A percentile compares a stretch with the other conserved stretches of the same genome.
Conservation (phyloP, 2,329 filamentous ascomycete genomes). For the Fusarium zealandicum region DNA sequence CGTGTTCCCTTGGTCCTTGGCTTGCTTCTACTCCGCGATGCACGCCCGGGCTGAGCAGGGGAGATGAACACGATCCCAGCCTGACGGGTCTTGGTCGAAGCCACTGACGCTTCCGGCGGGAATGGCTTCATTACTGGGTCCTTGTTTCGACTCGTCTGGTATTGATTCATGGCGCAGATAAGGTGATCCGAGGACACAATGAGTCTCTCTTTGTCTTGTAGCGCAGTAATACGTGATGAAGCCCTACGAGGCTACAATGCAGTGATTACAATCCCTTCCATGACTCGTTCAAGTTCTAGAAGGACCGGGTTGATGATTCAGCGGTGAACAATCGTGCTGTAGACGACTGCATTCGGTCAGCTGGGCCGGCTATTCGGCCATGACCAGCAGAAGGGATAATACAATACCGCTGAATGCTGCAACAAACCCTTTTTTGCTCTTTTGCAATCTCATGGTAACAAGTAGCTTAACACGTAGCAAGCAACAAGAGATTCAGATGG, state of each 20-base stretch:
- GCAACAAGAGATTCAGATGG: conserved; percentile 21
- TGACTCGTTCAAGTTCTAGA: no score
- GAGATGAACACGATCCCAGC: not conserved
- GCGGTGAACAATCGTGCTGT: no score
- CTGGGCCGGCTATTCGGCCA: conserved; percentile 5
- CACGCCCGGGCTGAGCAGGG: conserved; percentile 1
- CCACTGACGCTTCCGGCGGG: not conserved
- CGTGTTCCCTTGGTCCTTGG: not conserved
- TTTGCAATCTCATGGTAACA: conserved; percentile 3
- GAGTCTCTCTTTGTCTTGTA: no score
- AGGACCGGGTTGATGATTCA: no score
- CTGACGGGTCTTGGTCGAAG: no score
- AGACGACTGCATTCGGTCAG: not conserved
- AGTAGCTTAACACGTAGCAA: no score
- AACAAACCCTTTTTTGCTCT: not conserved
- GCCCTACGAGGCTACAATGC: no score
- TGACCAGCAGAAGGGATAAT: not conserved
- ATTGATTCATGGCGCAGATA: not conserved
- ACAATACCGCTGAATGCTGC: not conserved
- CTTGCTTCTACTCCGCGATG: not conserved
- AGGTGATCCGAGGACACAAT: no score
- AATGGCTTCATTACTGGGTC: not conserved
- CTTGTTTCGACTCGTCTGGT: not conserved
- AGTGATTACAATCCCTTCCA: no score
- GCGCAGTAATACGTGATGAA: no score